Evolutionary conservation across 1,284 basidiomycete genomes (phyloP), one percentile per base, ranked within the genome.

Genomic region (Anthracocystis setariae): DNA sequence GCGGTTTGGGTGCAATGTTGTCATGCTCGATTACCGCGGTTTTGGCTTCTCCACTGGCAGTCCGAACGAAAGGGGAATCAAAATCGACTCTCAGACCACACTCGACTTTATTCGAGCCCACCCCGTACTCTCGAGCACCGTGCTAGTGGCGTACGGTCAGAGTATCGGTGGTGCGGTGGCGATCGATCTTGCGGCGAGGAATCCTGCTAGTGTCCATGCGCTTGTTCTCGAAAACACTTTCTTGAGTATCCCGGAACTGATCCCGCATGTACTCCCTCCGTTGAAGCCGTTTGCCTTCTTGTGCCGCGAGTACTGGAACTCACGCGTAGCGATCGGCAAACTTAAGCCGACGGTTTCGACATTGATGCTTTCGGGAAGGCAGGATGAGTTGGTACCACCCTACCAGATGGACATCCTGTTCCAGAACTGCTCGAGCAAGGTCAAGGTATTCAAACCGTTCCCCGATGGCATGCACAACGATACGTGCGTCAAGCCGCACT

Each of bases 131-230:
- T 87, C 88, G 37, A 73, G 55, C 25, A 67, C 67, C 47, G 21
- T 44, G 42, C 79, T 81, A 52, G 66, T 92, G 44, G 83, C 94
- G 0, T 98, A 93, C 77, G 94, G 95, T 0, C 95, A 98, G 83
- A 94, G 92, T 8, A 92, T 98, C 27, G 95, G 95, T 15, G 94
- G 94, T n/a, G 94, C 94, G 0, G 94, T 98, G 1, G 88, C 91
- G 13, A 91, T 97, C 50, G 90, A 94, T 82, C 89, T 96, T 5
- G 92, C 92, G 0, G 90, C 89, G 56, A 87, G 88, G 37, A 94
- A 94, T 80, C 88, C 91, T 0, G 84, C 87, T 25, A 87, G 75
- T 84, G 88, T 92, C 52, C 71, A 85, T n/a, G 91, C 89, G 0
- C 84, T 93, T n/a, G 89, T 97, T 51, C 86, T 98, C 54, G 94